Conservation (phyloP, 2,329 filamentous ascomycete genomes). For the Colletotrichum sidae region DNA sequence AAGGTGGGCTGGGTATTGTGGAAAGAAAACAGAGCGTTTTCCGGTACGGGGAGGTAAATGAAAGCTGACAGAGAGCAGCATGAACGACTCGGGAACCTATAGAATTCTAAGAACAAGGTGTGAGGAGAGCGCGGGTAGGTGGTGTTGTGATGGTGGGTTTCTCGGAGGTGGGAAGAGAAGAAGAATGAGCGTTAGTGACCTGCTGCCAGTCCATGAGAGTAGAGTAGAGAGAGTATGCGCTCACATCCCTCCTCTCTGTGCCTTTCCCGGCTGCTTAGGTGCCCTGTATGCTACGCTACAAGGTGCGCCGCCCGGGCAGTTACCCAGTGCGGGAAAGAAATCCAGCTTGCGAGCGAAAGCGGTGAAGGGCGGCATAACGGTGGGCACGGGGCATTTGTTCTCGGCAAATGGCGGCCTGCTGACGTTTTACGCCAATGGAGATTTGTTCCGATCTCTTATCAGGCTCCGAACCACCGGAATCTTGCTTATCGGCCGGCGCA, state of each 20-base stretch:
- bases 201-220: constrained; percentile 34
- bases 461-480: constrained; percentile 24
- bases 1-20: constrained; percentile 32
- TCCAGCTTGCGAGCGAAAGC: constrained; percentile 20
- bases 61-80: constrained; percentile 28
- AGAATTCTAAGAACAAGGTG: constrained; percentile 22
- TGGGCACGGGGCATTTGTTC: constrained; percentile 33
- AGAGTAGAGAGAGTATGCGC: constrained; percentile 25
- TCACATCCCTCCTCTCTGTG: constrained; percentile 38
- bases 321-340: constrained; percentile 30
- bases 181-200: constrained; percentile 36
- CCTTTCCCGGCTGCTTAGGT: constrained; percentile 25
- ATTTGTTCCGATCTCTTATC: constrained; percentile 35
- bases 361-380: constrained; percentile 38
- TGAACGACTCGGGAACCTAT: constrained; percentile 28
- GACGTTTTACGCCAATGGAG: constrained; percentile 32
- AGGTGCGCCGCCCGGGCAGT: no score
- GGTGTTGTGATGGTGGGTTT: constrained; percentile 37
- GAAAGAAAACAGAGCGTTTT: constrained; percentile 22
- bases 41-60: constrained; percentile 14
- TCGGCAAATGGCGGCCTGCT: constrained; percentile 36
- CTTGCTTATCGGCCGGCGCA: constrained; percentile 21
- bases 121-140: constrained; percentile 23
- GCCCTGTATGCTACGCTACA: no score
- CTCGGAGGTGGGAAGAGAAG: constrained; percentile 34